Evolutionary conservation across 2,329 filamentous ascomycete species (phyloP).

Genomic region (Pseudogymnoascus sp.): DNA sequence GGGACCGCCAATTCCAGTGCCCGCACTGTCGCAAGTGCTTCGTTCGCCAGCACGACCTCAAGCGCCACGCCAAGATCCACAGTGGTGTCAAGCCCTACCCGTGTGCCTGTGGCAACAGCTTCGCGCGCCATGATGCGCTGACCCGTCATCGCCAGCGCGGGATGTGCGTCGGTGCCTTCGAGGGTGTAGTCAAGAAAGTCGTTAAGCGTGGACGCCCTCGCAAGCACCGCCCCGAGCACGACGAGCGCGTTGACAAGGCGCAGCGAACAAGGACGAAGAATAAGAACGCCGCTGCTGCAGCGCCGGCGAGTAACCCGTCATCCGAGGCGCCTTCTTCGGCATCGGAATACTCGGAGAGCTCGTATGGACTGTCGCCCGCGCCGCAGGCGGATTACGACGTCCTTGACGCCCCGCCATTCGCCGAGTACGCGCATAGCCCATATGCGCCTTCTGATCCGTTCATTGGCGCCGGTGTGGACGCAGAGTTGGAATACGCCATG

Average conservation of each 20-base stretch:
- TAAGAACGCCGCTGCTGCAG: constrained; percentile 25
- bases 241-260: constrained; percentile 48
- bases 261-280: constrained; percentile 48
- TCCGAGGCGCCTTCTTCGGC: constrained; percentile 37
- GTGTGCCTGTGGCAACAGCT: constrained; percentile 89
- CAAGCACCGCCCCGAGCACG: constrained; percentile 49
- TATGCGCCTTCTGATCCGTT: constrained; percentile 28
- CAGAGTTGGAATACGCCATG: constrained; percentile 19
- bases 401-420: constrained; percentile 31
- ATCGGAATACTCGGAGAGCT: constrained; percentile 51
- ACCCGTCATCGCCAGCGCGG: constrained; percentile 90
- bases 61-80: constrained; percentile 95
- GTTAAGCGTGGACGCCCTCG: constrained; percentile 59
- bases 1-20: constrained; percentile 91
- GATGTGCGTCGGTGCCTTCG: constrained; percentile 93
- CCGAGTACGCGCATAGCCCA: constrained; percentile 30
- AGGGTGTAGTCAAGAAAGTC: constrained; percentile 62
- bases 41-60: constrained; percentile 92
- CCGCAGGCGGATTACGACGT: constrained; percentile 34
- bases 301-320: not conserved
- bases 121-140: constrained; percentile 89
- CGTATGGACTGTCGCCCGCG: constrained; percentile 44
- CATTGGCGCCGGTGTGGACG: constrained; percentile 32
- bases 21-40: constrained; percentile 93
- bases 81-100: constrained; percentile 92